Evolutionary conservation across 805 yeast species (phyloP), one percentile per base, ranked within the genome.

Genomic region (Ogataea saltuana): DNA sequence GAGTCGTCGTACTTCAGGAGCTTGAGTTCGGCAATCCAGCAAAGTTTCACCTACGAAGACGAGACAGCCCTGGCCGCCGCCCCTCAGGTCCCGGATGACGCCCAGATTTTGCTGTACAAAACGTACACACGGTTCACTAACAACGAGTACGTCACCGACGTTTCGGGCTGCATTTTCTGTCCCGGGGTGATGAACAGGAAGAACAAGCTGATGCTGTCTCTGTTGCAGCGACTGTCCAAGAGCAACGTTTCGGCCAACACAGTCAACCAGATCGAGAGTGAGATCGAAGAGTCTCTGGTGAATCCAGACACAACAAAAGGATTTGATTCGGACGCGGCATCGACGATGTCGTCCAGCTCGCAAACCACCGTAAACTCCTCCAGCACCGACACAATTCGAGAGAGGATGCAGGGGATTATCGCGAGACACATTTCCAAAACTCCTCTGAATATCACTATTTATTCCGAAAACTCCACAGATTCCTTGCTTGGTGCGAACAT

Each of bases 141-240:
- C 12, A 56, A 56, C 6, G 70, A 68, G 39, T 78, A 69, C 49
- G 75, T 75, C 29, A 76, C 84, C 2, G 79, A 80, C 26, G 78
- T 90, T 3, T 72, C 86, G 33, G 96, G 97, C 6, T 78, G 85
- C 75, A 66, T 85, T 20, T 74, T 56, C 41, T 71, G 85, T 31
- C 88, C 89, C 0, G 95, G 95, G 1, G 68, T 75, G 7, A 75
- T 80, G 71, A 75, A 77, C 22, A 70, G 95, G 31, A 88, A 84
- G 56, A 88, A 88, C 61, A 68, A 82, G 45, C 60, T 90, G 33
- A 69, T 90, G 23, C 60, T 85, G 17, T 74, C 88, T 0, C 63
- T 88, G 33, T 87, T 88, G 3, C 78, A 78, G 46, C 88, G 86
- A 60, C 67, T 85, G 38, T 75, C 81, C 0, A 76, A 79, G 38